Evolutionary conservation across 768 basidiomycete genomes (phyloP), one percentile per base, ranked within the genome.

Genomic region (Neoboletus subvelutipes): DNA sequence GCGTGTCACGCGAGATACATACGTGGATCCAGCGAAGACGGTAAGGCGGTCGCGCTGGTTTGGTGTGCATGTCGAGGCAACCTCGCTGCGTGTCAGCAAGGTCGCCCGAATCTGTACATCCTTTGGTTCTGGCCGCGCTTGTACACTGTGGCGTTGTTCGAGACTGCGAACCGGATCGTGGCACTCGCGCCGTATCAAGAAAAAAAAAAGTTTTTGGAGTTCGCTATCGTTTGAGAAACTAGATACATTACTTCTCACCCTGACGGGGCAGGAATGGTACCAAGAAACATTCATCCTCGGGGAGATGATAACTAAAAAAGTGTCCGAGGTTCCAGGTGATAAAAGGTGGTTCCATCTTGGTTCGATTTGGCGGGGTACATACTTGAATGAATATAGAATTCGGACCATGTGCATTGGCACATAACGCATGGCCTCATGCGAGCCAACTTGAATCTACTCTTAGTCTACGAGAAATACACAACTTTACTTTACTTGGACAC

Each of bases 1-100:
- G 54, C 5, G 36, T 55, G 13, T 85, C 76, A 75, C 73, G 78
- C 26, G 78, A 81, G 57, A 62, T 80, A 4, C 4, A 41, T 22
- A 12, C 4, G 37, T n/a, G 37, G 17, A 39, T n/a, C 17, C 4
- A 8, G 37, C 37, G 37, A n/a, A 18, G 37, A 39, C 18, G 37
- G 18, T 10, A 39, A 18, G 3, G 37, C 37, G 37, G 18, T 39
- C 18, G 33, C 13, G 37, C 17, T n/a, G 37, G 37, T 3, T 8
- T 39, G 9, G n/a, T 17, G 37, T 39, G 18, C 9, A n/a, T n/a
- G 18, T 34, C 17, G n/a, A 4, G 39, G n/a, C 39, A 40, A 40
- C 20, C 20, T 40, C 9, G 10, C 39, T 8, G 17, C n/a, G 18
- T 39, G 39, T 39, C 39, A 15, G 13, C 13, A 34, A 12, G 11